A percentile compares a stretch with the other conserved stretches of the same genome.
Conservation (phyloP, 306 rosid species). For the Cucumis sativus region Cucumber_9930_V3 NC_026659.2:1945001-1945500, state of each 20-base stretch:
- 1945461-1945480: background rate
- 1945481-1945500: constrained; percentile 12
- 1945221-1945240: constrained; percentile 9
- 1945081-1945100: background rate
- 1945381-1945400: constrained; percentile 14
- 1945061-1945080: constrained; percentile 38
- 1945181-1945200: constrained; percentile 32
- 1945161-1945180: constrained; percentile 12
- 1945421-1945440: constrained; percentile 10
- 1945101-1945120: background rate
- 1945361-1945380: constrained; percentile 16
- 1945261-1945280: constrained; percentile 15
- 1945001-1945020: constrained; percentile 48
- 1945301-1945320: constrained; percentile 22
- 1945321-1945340: constrained; percentile 22
- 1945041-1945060: constrained; percentile 21
- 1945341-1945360: constrained; percentile 19
- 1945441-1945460: constrained; percentile 11
- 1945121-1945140: background rate
- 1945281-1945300: constrained; percentile 14
- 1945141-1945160: constrained; percentile 1
- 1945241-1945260: constrained; percentile 15
- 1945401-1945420: background rate
- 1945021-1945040: constrained; percentile 34
- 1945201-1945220: constrained; percentile 18